Base-by-base conservation (phyloP, 106 monocot genomes). In the Dioscorea alata region DNA sequence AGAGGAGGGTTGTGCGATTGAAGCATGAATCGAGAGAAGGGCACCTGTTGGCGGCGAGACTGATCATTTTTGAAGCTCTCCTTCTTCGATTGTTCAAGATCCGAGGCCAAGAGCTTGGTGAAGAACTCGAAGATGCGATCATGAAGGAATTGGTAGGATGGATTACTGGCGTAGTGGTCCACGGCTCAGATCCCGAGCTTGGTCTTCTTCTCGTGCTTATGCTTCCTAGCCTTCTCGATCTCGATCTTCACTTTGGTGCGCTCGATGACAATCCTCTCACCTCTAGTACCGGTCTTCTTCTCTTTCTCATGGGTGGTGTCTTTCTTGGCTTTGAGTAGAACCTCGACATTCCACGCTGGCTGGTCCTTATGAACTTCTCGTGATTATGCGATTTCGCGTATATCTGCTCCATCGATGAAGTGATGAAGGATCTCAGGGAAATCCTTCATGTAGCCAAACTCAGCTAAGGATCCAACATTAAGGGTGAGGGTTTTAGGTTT, bases 401-500 rank as follows among this genome's bases (percentile, higher is more conserved):
- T 53, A 20, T 79, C 69, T 25, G 34, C 66, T 24, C 73, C 79
- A 42, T 65, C 35, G 49, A 84, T 25, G 19, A 84, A 48, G 25
- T 76, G 84, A 75, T 69, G 33, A 60, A 84, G 76, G 54, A 84
- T 84, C n/a, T n/a, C n/a, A n/a, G n/a, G n/a, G n/a, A n/a, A n/a
- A n/a, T n/a, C n/a, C n/a, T n/a, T n/a, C n/a, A 84, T 66, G 69
- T 80, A 84, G 18, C 84, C 84, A 48, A 84, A 76, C 20, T 69
- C 73, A 13, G 76, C 79, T 48, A 84, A 34, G 7, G 53, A 60
- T 0, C 34, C 56, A 20, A 61, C 67, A 48, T 85, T 85, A 48
- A 81, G 76, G 13, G 80, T 74, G 1, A 85, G 70, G 51, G 85
- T 85, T 57, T 75, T 85, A 23, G 84, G 84, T n/a, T n/a, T n/a